Conservation (phyloP, 345 rosid species). For the Nasturtium officinale region DNA sequence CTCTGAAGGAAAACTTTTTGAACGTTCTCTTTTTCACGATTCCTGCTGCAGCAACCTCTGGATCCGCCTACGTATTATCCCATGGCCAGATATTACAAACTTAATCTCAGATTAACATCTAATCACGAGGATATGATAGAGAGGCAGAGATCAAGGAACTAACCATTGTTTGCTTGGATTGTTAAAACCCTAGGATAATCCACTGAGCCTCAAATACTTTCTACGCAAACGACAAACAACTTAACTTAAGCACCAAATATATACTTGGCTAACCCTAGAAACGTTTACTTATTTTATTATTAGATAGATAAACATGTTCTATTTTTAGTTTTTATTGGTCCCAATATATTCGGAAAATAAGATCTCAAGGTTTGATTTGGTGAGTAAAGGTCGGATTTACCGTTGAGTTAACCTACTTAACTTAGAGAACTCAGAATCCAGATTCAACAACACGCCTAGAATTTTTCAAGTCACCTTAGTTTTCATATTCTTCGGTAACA, state of each 20-base stretch:
- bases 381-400: neutral
- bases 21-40: constrained; percentile 73
- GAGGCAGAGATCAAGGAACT: neutral
- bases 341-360: neutral
- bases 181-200: constrained; percentile 13
- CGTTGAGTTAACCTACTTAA: neutral
- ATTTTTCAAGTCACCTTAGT: neutral
- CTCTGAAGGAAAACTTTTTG: constrained; percentile 74
- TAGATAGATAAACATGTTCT: neutral
- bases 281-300: neutral
- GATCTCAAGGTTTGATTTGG: neutral
- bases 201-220: neutral
- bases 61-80: constrained; percentile 46
- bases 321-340: neutral
- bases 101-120: neutral
- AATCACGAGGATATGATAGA: neutral
- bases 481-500: neutral
- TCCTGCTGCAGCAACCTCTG: constrained; percentile 49
- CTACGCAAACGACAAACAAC: constrained; percentile 23
- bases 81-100: neutral
- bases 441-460: neutral
- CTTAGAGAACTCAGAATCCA: neutral
- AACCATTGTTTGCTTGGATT: constrained; percentile 12
- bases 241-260: constrained; percentile 25
- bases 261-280: constrained; percentile 23